Evolutionary conservation across 164 flowering plant genomes (phyloP).

Genomic region (Liquidambar formosana): DNA sequence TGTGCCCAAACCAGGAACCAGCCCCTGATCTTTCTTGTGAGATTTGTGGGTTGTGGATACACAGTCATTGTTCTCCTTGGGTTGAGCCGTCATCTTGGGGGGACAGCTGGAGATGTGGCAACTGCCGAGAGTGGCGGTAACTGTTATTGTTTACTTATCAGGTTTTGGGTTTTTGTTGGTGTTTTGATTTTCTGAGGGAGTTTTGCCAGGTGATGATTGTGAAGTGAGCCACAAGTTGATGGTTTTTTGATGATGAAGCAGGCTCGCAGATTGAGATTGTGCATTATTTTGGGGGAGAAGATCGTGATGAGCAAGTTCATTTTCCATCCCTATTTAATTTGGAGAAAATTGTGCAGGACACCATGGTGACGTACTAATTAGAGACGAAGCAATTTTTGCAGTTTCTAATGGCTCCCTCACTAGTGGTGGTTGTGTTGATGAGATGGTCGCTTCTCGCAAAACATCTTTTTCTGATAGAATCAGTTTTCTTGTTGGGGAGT

Average conservation of each 20-base stretch:
- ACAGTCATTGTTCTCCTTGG: slow-evolving; percentile 81
- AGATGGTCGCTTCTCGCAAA: neutral
- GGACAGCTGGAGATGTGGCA: slow-evolving; percentile 72
- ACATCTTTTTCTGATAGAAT: neutral
- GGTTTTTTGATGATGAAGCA: neutral
- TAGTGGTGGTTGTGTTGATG: neutral
- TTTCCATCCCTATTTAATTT: neutral
- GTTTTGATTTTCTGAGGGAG: neutral
- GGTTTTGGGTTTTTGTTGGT: neutral
- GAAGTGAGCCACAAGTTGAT: neutral
- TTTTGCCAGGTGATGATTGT: neutral
- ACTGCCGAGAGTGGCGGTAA: slow-evolving; percentile 71
- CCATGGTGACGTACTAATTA: too few relatives aligned
- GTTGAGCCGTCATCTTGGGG: slow-evolving; percentile 31
- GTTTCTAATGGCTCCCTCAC: neutral
- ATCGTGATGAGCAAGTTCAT: neutral
- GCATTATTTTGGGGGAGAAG: neutral
- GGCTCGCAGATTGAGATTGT: neutral
- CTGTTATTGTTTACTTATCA: too few relatives aligned
- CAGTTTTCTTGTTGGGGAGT: too few relatives aligned
- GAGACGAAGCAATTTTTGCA: neutral
- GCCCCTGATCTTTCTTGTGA: slow-evolving; percentile 65
- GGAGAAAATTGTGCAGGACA: neutral
- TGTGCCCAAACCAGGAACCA: slow-evolving; percentile 52
- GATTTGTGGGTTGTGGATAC: slow-evolving; percentile 58